Evolutionary conservation across 495 filamentous ascomycete species (phyloP).

Genomic region (Xeromyces bisporus): DNA sequence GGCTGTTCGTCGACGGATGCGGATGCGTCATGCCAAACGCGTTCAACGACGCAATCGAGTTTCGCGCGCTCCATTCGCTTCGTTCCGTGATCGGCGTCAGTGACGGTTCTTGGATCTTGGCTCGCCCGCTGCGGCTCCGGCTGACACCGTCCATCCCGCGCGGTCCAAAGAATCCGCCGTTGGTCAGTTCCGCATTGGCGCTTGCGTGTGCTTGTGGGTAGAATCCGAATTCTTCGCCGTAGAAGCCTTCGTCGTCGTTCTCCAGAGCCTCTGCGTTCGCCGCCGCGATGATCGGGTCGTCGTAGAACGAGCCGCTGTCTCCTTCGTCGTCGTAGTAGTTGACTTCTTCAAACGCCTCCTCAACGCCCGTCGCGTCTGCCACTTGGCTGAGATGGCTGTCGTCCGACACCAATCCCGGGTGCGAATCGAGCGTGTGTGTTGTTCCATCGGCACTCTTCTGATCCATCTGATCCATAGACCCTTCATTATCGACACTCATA

Average conservation of each 20-base stretch:
- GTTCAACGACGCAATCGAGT: slow-evolving; percentile 62
- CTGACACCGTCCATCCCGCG: slow-evolving; percentile 43
- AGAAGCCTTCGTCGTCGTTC: slow-evolving; percentile 81
- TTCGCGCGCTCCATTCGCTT: slow-evolving; percentile 88
- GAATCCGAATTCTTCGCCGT: slow-evolving; percentile 96
- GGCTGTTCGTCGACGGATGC: slow-evolving; percentile 24
- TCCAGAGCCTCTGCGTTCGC: slow-evolving; percentile 90
- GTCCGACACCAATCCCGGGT: slow-evolving; percentile 32
- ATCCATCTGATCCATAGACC: slow-evolving; percentile 12
- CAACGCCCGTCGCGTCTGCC: slow-evolving; percentile 17
- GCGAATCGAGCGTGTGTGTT: slow-evolving; percentile 25
- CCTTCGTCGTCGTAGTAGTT: slow-evolving; percentile 28
- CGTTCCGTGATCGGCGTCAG: slow-evolving; percentile 93
- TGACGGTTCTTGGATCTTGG: slow-evolving; percentile 68
- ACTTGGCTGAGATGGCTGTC: slow-evolving; percentile 27
- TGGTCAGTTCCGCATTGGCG: slow-evolving; percentile 36
- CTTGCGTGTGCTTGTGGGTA: slow-evolving; percentile 50
- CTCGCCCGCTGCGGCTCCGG: slow-evolving; percentile 50
- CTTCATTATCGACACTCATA: slow-evolving; percentile 24
- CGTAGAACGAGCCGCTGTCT: slow-evolving; percentile 49
- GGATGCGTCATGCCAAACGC: slow-evolving; percentile 34
- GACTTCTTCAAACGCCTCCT: slow-evolving; percentile 38
- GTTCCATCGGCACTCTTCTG: slow-evolving; percentile 18
- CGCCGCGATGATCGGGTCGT: slow-evolving; percentile 82
- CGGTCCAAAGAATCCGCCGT: slow-evolving; percentile 85